These are phyloP conservation scores for Tolypocladium amazonense DNA, from an alignment of 2,329 filamentous ascomycete species.

Conservation along the genomic window DNA sequence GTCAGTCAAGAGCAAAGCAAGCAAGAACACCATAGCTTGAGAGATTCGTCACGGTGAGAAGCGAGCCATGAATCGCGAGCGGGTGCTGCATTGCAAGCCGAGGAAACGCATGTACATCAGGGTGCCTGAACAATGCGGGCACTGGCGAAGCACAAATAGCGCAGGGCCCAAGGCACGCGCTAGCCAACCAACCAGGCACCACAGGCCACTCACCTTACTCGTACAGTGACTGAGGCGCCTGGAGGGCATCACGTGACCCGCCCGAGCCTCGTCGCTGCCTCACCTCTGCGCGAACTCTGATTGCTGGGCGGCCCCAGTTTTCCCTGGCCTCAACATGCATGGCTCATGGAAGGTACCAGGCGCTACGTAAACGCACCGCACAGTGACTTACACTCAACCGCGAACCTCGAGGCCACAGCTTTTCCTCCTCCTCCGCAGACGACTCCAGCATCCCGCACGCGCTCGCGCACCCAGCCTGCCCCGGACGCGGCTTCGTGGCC, in stretches of 20 bases:
- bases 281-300: not conserved
- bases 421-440: not conserved
- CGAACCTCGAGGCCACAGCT: not conserved
- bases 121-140: not conserved
- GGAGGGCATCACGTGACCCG: not conserved
- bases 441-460: not conserved
- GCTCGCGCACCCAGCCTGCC: not conserved
- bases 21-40: too few species aligned
- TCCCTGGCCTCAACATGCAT: constrained; percentile 16
- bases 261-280: not conserved
- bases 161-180: not conserved
- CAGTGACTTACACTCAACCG: constrained; percentile 19
- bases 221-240: too few species aligned
- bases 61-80: not conserved
- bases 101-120: not conserved
- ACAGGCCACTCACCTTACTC: too few species aligned
- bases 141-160: not conserved
- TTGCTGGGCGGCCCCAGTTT: constrained; percentile 5
- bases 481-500: not conserved
- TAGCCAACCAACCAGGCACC: not conserved
- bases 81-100: too few species aligned
- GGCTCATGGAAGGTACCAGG: constrained; percentile 16
- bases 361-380: constrained; percentile 20
- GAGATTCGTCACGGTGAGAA: not conserved
- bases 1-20: not conserved